phyloP scores from a whole-genome alignment of 345 rosid genomes.

The Psidium guajava region DNA sequence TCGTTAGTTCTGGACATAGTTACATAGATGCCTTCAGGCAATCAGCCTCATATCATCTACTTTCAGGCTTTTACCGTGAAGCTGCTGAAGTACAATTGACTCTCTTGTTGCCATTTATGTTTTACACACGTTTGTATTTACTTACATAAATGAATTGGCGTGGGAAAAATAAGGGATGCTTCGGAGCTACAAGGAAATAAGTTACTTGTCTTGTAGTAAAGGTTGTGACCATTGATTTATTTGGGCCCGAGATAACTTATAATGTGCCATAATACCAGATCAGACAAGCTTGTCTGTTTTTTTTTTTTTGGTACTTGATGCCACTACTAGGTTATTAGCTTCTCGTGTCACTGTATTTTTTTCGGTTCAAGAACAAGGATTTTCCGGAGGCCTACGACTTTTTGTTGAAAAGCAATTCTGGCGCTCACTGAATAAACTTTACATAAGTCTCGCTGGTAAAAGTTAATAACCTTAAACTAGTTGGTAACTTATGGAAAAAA shows the following conservation, averaged over 20 bases:
- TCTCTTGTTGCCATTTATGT: no score
- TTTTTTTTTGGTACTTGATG: background rate
- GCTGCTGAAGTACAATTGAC: no score
- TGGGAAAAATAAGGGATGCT: background rate
- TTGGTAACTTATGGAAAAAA: no score
- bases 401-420: background rate
- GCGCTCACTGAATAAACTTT: background rate
- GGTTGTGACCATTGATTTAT: background rate
- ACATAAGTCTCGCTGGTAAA: no score
- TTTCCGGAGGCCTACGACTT: background rate
- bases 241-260: background rate
- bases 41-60: background rate
- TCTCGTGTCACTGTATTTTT: background rate
- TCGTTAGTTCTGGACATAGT: background rate
- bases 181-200: background rate
- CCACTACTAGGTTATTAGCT: background rate
- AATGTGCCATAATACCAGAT: background rate
- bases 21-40: background rate
- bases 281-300: background rate
- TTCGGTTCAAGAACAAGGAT: background rate
- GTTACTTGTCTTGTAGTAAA: background rate
- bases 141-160: no score
- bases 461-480: no score
- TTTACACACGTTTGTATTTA: no score
- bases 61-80: background rate